Percentiles rank a stretch among this genome's conserved stretches.
Evolutionary conservation across 441 rosid species (phyloP).

Genomic region (Populus hybrid): DNA sequence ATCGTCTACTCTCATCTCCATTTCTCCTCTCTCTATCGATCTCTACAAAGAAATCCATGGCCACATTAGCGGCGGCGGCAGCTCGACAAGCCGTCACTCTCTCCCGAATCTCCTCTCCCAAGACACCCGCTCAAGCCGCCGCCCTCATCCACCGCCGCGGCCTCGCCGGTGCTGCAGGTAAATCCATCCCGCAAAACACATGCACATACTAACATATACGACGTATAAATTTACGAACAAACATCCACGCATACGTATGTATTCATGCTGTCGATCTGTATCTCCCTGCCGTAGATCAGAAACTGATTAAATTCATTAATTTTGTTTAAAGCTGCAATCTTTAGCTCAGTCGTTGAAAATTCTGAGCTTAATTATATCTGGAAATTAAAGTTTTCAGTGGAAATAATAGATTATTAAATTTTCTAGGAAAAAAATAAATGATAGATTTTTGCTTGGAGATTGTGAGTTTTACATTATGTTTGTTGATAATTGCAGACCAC

Average conservation of each 20-base stretch:
- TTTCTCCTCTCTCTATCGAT: neutral
- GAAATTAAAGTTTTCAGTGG: neutral
- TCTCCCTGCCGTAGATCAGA: neutral
- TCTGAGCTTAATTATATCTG: neutral
- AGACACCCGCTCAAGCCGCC: conserved; percentile 35
- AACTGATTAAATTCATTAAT: neutral
- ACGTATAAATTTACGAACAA: too few relatives aligned
- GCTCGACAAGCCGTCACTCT: conserved; percentile 55
- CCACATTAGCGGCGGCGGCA: conserved; percentile 38
- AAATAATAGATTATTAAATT: neutral
- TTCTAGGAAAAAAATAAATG: neutral
- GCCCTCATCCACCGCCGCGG: conserved; percentile 69
- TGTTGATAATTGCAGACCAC: conserved; percentile 48
- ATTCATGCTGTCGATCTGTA: neutral
- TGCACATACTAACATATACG: neutral
- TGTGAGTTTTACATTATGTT: neutral
- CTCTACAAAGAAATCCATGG: conserved; percentile 31
- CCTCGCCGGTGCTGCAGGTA: conserved; percentile 82
- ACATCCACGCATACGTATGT: neutral
- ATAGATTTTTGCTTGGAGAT: neutral
- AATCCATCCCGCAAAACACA: neutral
- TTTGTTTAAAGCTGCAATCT: neutral
- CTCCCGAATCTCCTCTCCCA: conserved; percentile 41
- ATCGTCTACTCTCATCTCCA: neutral
- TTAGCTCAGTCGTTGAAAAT: neutral